Evolutionary conservation across 2,329 filamentous ascomycete genomes (phyloP).

Genomic region (Cordyceps javanica): DNA sequence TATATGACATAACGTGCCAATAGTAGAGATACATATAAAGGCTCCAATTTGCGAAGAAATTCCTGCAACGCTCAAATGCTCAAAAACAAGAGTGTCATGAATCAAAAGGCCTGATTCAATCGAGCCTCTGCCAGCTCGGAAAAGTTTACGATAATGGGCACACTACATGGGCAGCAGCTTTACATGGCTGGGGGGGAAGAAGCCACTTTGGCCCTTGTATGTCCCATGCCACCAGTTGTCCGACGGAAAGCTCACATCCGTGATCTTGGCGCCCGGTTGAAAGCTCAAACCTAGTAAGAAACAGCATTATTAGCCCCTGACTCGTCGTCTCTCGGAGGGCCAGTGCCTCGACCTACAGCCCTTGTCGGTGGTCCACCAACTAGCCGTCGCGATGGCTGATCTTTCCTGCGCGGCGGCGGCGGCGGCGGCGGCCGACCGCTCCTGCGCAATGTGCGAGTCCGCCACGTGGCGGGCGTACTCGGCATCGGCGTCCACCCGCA

Average conservation of each 20-base stretch:
- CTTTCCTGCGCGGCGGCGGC: not conserved
- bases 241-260: not conserved
- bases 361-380: not conserved
- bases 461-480: conserved; percentile 39
- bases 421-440: not conserved
- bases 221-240: conserved; percentile 6
- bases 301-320: not conserved
- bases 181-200: not conserved
- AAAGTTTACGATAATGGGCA: not conserved
- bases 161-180: not conserved
- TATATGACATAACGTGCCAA: not conserved
- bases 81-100: not conserved
- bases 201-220: conserved; percentile 5
- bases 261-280: not conserved
- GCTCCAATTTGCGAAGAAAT: not conserved
- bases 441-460: not conserved
- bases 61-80: not conserved
- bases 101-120: not conserved
- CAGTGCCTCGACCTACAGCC: conserved; percentile 5
- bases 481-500: conserved; percentile 41
- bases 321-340: not conserved
- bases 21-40: not conserved
- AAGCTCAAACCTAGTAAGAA: not conserved
- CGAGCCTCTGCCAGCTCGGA: too few species aligned
- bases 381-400: not conserved